Conservation (phyloP, 148 eudicot species). For the Amaranthus cruentus region DNA sequence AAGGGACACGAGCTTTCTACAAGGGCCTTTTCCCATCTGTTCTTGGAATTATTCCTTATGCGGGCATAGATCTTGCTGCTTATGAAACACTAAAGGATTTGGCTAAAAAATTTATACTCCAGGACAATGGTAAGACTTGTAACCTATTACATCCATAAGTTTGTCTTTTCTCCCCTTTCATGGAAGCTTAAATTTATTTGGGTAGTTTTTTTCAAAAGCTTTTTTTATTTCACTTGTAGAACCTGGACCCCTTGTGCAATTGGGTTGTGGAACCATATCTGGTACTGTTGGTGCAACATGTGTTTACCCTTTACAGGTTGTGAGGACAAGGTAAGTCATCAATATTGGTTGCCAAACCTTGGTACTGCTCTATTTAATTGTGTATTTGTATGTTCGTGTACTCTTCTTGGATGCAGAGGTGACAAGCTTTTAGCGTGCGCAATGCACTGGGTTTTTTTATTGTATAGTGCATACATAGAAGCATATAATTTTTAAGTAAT, state of each 20-base stretch:
- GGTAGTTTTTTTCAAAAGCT: slow-evolving; percentile 13
- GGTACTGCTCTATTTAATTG: background rate
- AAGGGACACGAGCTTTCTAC: slow-evolving; percentile 86
- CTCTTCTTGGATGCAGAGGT: too few species aligned
- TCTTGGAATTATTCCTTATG: slow-evolving; percentile 88
- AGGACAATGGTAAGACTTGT: slow-evolving; percentile 77
- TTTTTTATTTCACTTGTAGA: slow-evolving; percentile 35
- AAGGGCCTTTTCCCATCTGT: slow-evolving; percentile 86
- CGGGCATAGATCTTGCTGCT: slow-evolving; percentile 92
- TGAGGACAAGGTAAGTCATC: slow-evolving; percentile 75
- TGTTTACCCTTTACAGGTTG: slow-evolving; percentile 93
- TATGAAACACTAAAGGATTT: slow-evolving; percentile 85
- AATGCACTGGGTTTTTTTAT: too few species aligned
- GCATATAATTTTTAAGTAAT: too few species aligned
- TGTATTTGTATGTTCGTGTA: background rate
- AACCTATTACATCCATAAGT: slow-evolving; percentile 8
- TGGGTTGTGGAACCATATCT: slow-evolving; percentile 89
- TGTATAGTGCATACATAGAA: too few species aligned
- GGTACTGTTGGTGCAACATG: slow-evolving; percentile 96
- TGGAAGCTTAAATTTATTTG: slow-evolving; percentile 1
- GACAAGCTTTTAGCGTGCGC: too few species aligned
- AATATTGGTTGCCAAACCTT: background rate
- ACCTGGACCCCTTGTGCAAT: slow-evolving; percentile 93
- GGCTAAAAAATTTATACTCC: slow-evolving; percentile 60
- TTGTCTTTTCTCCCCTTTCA: background rate